These are phyloP conservation scores for Saccharum spontaneum DNA, from an alignment of 176 grass and related monocot genomes.

Conservation along the genomic window DNA sequence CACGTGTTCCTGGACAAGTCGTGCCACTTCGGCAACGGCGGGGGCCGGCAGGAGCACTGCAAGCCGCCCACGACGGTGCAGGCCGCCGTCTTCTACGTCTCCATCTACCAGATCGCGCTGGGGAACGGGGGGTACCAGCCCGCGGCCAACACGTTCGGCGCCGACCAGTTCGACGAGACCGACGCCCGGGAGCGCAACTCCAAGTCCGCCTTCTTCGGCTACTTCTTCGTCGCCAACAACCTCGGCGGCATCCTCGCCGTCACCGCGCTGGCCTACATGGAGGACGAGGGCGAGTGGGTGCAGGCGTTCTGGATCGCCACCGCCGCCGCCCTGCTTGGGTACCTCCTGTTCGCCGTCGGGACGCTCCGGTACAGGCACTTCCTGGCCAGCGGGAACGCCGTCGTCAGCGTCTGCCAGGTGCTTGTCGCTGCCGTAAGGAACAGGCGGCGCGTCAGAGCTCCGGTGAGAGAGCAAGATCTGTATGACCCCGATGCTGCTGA, in stretches of 20 bases:
- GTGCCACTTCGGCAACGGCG: slow-evolving; percentile 17
- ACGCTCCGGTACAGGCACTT: slow-evolving; percentile 49
- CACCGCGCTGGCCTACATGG: slow-evolving; percentile 46
- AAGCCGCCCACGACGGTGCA: slow-evolving; percentile 21
- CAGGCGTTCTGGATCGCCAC: slow-evolving; percentile 45
- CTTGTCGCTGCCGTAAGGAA: slow-evolving; percentile 43
- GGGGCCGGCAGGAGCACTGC: slow-evolving; percentile 13
- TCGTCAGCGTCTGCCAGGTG: slow-evolving; percentile 51
- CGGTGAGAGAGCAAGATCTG: slow-evolving; percentile 20
- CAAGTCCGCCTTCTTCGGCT: slow-evolving; percentile 68
- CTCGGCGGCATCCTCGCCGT: slow-evolving; percentile 54
- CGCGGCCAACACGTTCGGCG: slow-evolving; percentile 44
- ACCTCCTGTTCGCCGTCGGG: slow-evolving; percentile 35
- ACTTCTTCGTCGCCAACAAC: slow-evolving; percentile 64
- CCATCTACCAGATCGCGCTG: slow-evolving; percentile 61
- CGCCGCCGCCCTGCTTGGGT: neutral
- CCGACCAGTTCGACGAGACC: slow-evolving; percentile 59
- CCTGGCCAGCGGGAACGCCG: slow-evolving; percentile 32
- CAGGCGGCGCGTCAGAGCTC: slow-evolving; percentile 15
- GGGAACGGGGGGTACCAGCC: slow-evolving; percentile 65
- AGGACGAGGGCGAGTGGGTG: slow-evolving; percentile 52
- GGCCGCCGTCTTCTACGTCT: slow-evolving; percentile 36
- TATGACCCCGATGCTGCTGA: slow-evolving; percentile 23
- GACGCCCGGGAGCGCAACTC: slow-evolving; percentile 31
- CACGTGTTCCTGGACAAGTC: slow-evolving; percentile 44